Percentiles rank a stretch among this genome's conserved stretches.
Conservation (phyloP, 495 filamentous ascomycete genomes). For the Polyplosphaeria fusca region DNA sequence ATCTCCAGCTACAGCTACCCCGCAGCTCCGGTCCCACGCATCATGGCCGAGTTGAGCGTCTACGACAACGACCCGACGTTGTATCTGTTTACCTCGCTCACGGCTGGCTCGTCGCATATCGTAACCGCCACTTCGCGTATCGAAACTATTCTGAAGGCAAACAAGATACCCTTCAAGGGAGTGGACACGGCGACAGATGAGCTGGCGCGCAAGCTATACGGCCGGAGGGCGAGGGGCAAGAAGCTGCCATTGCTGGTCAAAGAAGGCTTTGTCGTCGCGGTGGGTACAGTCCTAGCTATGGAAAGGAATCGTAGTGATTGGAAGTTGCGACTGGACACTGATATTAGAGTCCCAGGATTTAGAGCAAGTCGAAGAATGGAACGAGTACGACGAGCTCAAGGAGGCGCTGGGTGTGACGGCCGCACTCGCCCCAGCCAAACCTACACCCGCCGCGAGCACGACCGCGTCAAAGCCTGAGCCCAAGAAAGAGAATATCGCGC, state of each 20-base stretch:
- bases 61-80: conserved; percentile 76
- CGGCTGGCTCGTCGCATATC: conserved; percentile 96
- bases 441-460: conserved; percentile 9
- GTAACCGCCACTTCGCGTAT: conserved; percentile 92
- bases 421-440: conserved; percentile 20
- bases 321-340: neutral
- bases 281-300: conserved; percentile 50
- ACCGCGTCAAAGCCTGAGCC: neutral
- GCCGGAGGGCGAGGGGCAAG: conserved; percentile 68
- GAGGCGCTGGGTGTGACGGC: conserved; percentile 58
- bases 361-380: conserved; percentile 96
- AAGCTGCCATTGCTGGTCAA: conserved; percentile 89
- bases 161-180: conserved; percentile 87
- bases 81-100: conserved; percentile 91
- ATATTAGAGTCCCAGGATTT: conserved; percentile 60
- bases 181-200: conserved; percentile 92
- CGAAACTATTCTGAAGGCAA: conserved; percentile 93
- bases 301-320: too few relatives aligned
- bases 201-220: conserved; percentile 86
- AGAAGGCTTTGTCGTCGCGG: conserved; percentile 79
- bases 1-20: neutral
- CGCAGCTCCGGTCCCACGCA: too few relatives aligned
- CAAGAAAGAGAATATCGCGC: conserved; percentile 16
- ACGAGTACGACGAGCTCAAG: conserved; percentile 94
- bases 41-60: conserved; percentile 47